Evolutionary conservation across 148 eudicot species (phyloP).

Genomic region (Vaccinium corymbosum): DNA sequence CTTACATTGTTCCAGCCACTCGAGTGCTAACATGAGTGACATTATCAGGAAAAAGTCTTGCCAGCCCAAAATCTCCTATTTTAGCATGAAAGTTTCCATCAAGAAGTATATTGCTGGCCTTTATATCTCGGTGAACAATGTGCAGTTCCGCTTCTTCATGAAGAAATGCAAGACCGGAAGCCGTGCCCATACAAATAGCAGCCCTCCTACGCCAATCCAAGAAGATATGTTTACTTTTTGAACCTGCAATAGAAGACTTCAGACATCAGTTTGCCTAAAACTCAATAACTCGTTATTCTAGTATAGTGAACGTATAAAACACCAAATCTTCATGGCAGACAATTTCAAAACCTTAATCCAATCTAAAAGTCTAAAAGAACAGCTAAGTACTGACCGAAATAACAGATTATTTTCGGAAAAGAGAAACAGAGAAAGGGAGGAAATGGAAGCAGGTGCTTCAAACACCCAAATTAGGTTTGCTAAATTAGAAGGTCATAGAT

Average conservation of each 20-base stretch:
- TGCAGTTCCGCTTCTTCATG: constrained; percentile 45
- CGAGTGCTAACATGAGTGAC: constrained; percentile 40
- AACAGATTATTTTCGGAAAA: not conserved
- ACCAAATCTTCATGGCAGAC: not conserved
- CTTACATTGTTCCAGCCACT: constrained; percentile 57
- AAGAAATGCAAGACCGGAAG: constrained; percentile 64
- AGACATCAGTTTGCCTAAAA: constrained; percentile 7
- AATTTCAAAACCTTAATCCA: constrained; percentile 5
- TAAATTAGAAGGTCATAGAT: not conserved
- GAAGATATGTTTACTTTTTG: constrained; percentile 21
- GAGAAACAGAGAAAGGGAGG: not conserved
- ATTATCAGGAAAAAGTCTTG: constrained; percentile 50
- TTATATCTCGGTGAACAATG: constrained; percentile 65
- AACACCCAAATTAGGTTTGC: not conserved
- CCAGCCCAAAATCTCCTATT: constrained; percentile 62
- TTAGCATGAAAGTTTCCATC: constrained; percentile 50
- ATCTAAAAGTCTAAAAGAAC: not conserved
- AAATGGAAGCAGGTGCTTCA: not conserved
- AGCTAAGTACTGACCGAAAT: not conserved
- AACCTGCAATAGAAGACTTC: constrained; percentile 23
- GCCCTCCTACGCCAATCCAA: constrained; percentile 53
- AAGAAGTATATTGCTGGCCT: constrained; percentile 57
- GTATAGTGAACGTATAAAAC: not conserved
- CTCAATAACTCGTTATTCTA: not conserved
- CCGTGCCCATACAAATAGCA: constrained; percentile 52